These are phyloP conservation scores for Cicer yamashitae DNA, from an alignment of 306 rosid species.

Conservation along the genomic window DNA sequence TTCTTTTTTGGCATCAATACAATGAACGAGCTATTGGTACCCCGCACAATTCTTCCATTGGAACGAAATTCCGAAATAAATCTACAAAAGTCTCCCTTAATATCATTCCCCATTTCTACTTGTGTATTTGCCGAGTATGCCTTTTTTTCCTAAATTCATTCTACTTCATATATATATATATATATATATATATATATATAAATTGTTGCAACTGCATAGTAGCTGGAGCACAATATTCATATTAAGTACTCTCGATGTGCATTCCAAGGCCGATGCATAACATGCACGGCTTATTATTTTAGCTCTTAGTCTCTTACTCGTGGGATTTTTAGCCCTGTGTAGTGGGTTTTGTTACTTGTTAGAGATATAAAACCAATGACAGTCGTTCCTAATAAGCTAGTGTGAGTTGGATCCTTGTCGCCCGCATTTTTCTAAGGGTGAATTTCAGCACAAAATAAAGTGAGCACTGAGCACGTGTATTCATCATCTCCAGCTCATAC, in stretches of 20 bases:
- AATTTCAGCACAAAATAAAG: not conserved
- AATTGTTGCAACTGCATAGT: not conserved
- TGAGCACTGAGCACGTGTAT: not conserved
- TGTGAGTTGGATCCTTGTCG: not conserved
- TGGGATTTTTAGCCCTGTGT: not conserved
- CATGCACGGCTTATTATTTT: not conserved
- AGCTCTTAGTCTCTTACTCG: too few relatives aligned
- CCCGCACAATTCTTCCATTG: too few relatives aligned
- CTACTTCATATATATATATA: not conserved
- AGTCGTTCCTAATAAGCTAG: not conserved
- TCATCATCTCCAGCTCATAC: not conserved
- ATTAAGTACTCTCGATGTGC: not conserved
- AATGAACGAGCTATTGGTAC: too few relatives aligned
- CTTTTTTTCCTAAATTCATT: not conserved
- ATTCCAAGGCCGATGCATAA: not conserved
- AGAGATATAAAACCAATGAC: not conserved
- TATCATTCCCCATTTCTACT: too few relatives aligned
- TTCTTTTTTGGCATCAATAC: too few relatives aligned
- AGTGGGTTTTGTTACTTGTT: not conserved
- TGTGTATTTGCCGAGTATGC: not conserved
- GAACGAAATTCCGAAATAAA: too few relatives aligned
- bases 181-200: not conserved
- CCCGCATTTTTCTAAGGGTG: slow-evolving; percentile 2
- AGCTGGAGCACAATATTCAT: not conserved
- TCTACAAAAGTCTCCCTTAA: too few relatives aligned